Conservation (phyloP, 495 filamentous ascomycete species). For the Annulohypoxylon maeteangense region DNA sequence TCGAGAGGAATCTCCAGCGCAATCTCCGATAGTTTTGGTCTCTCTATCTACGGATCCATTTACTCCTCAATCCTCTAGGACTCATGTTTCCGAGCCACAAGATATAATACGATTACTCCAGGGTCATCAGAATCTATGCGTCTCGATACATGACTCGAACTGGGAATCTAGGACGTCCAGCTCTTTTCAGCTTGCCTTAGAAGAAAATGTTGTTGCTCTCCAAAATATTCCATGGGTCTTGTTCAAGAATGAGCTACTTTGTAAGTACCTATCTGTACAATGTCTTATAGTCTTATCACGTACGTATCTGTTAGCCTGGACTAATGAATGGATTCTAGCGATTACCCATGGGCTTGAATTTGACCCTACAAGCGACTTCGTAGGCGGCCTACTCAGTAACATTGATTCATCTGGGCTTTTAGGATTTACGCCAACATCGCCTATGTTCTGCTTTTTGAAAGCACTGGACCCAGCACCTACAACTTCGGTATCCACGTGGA, state of each 20-base stretch:
- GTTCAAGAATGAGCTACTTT: not conserved
- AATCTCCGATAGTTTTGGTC: not conserved
- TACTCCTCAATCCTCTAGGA: not conserved
- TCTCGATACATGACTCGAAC: not conserved
- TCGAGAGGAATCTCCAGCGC: not conserved
- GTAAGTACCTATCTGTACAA: too few species aligned
- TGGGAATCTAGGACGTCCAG: not conserved
- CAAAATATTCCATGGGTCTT: conserved; percentile 3
- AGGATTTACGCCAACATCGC: not conserved
- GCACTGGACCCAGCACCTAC: not conserved
- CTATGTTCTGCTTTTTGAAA: not conserved
- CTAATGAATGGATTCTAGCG: not conserved
- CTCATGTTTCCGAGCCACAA: not conserved
- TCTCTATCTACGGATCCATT: not conserved
- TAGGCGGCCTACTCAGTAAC: not conserved
- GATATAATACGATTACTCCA: not conserved
- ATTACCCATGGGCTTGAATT: too few species aligned
- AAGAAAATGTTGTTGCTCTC: not conserved
- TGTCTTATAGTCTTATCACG: too few species aligned
- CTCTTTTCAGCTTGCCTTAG: not conserved
- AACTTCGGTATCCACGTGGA: conserved; percentile 1
- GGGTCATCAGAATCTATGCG: not conserved
- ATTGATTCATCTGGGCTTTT: not conserved
- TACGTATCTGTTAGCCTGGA: too few species aligned
- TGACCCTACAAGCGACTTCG: not conserved